Evolutionary conservation across 306 rosid genomes (phyloP).

Genomic region (apple (Malus domestica)): ASM211411v1 NC_041802.1:4995001-4995500

Average conservation of each 20-base stretch:
- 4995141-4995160: no score
- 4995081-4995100: no score
- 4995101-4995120: no score
- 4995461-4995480: background rate
- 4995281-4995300: background rate
- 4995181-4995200: no score
- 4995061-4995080: no score
- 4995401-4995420: background rate
- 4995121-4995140: no score
- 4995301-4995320: background rate
- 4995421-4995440: background rate
- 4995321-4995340: background rate
- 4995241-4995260: background rate
- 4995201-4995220: no score
- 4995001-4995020: fast-evolving
- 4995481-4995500: background rate
- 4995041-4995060: no score
- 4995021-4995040: no score
- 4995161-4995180: no score
- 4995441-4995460: background rate
- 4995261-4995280: background rate
- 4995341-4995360: background rate
- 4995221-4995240: background rate
- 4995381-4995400: background rate
- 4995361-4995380: background rate